Percentiles rank a stretch among this genome's conserved stretches.
phyloP scores from a whole-genome alignment of 345 rosid species.

The Isatis tinctoria region DNA sequence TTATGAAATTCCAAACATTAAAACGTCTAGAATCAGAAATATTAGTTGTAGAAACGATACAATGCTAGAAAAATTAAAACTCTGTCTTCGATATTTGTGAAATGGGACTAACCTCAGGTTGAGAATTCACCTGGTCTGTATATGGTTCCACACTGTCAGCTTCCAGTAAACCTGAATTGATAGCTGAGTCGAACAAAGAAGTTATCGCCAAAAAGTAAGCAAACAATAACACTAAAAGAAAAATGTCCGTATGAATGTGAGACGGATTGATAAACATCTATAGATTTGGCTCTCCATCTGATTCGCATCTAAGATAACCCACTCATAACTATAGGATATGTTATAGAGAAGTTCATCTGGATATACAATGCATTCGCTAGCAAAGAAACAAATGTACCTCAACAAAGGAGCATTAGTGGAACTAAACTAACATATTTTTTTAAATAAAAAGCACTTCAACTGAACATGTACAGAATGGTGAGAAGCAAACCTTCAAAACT shows the following conservation, averaged over 20 bases:
- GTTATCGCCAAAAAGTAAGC: not conserved
- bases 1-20: not conserved
- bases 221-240: not conserved
- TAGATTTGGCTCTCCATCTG: too few relatives aligned
- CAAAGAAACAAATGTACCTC: not conserved
- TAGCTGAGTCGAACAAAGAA: not conserved
- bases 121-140: constrained; percentile 41
- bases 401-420: not conserved
- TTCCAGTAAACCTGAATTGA: constrained; percentile 44
- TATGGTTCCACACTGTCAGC: constrained; percentile 40
- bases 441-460: not conserved
- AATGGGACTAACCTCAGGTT: constrained; percentile 44
- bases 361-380: not conserved
- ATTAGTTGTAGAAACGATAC: not conserved
- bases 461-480: not conserved
- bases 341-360: too few relatives aligned
- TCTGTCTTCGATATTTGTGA: not conserved
- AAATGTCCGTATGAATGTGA: too few relatives aligned
- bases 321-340: too few relatives aligned
- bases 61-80: not conserved
- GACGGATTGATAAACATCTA: too few relatives aligned
- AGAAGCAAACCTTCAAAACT: constrained; percentile 54
- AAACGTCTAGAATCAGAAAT: not conserved
- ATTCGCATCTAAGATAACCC: too few relatives aligned
- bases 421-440: not conserved